These are phyloP conservation scores for Ascochyta koolunga DNA, from an alignment of 2,329 filamentous ascomycete genomes.

Conservation along the genomic window DNA sequence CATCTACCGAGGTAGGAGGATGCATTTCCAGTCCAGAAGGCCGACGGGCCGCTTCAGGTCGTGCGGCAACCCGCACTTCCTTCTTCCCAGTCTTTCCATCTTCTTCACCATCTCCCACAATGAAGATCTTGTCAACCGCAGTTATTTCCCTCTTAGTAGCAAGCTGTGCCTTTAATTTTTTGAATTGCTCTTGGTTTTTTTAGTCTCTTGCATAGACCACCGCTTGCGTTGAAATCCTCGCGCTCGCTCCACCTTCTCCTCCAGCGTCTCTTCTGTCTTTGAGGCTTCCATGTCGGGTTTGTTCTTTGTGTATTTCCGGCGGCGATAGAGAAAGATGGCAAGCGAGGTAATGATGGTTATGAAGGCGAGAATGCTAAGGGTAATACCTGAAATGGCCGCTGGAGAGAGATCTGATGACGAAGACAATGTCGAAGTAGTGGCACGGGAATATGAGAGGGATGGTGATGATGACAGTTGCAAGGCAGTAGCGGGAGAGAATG, in stretches of 20 bases:
- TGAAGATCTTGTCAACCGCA: neutral
- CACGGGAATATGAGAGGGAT: too few species aligned
- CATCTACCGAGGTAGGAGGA: neutral
- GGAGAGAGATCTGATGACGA: neutral
- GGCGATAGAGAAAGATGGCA: neutral
- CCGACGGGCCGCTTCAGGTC: neutral
- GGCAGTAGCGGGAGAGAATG: neutral
- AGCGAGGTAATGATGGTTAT: neutral
- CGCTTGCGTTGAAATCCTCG: neutral
- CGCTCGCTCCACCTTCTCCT: neutral
- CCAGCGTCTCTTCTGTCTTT: neutral
- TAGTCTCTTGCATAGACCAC: neutral
- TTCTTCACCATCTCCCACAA: neutral
- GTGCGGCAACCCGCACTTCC: neutral
- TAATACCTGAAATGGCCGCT: neutral
- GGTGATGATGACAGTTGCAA: too few species aligned
- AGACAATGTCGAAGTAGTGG: too few species aligned
- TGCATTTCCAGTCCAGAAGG: neutral
- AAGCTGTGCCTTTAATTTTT: neutral
- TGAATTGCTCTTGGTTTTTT: neutral
- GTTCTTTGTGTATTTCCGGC: neutral
- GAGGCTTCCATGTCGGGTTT: neutral
- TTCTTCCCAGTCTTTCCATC: neutral
- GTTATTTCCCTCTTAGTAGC: neutral
- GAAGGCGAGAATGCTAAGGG: neutral